phyloP scores from a whole-genome alignment of 192 early-diverging fungal species.

The Linnemannia zychae region DNA sequence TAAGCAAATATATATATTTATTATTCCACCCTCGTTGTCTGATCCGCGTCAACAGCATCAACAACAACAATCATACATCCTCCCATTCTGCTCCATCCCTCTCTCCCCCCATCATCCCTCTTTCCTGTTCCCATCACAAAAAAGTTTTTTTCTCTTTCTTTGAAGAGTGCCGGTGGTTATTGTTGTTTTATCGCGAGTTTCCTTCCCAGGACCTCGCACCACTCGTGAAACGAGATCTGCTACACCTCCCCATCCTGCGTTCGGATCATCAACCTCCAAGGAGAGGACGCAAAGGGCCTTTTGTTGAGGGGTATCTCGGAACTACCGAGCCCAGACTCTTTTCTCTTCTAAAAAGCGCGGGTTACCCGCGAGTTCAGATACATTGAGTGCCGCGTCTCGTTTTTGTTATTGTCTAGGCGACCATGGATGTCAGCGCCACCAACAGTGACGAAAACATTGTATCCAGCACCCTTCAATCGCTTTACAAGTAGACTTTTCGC shows the following conservation, averaged over 20 bases:
- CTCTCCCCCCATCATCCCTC: background rate
- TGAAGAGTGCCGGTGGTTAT: background rate
- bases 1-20: constrained; percentile 19
- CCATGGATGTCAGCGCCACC: background rate
- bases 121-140: background rate
- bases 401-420: background rate
- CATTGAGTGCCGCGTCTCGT: background rate
- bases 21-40: background rate
- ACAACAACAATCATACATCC: background rate
- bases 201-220: background rate
- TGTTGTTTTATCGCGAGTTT: background rate
- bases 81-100: constrained; percentile 10
- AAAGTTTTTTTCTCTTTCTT: background rate
- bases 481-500: background rate
- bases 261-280: background rate
- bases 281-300: background rate
- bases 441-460: background rate
- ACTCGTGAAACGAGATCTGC: background rate
- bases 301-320: constrained; percentile 8
- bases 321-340: background rate
- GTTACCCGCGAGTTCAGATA: background rate
- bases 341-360: background rate
- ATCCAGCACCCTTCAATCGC: background rate
- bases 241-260: background rate
- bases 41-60: background rate